phyloP scores from a whole-genome alignment of 345 rosid species.

The Viola odorata region DNA sequence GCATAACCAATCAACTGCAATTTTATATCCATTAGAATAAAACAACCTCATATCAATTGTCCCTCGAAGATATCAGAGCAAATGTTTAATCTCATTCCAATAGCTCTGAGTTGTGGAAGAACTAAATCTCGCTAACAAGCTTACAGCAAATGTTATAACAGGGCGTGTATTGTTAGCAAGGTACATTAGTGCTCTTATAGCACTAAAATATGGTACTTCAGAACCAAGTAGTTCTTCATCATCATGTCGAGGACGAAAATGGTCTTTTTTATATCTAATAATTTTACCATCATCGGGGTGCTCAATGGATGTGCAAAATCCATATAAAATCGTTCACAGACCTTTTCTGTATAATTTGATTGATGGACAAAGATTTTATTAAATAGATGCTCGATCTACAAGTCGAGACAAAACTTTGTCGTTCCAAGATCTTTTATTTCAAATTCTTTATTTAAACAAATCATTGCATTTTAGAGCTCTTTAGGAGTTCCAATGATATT shows the following conservation, averaged over 20 bases:
- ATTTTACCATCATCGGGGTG: too few species aligned
- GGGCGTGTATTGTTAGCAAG: neutral
- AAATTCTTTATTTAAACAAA: too few species aligned
- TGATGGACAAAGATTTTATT: too few species aligned
- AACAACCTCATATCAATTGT: neutral
- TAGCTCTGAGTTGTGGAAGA: neutral
- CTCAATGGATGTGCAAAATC: too few species aligned
- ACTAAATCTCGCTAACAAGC: neutral
- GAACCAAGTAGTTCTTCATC: neutral
- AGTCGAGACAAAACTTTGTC: neutral
- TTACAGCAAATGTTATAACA: neutral
- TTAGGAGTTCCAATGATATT: too few species aligned
- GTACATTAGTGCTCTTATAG: neutral
- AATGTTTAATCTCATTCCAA: neutral
- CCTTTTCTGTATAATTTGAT: neutral
- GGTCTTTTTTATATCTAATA: neutral
- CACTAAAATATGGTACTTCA: conserved; percentile 4
- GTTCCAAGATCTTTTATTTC: too few species aligned
- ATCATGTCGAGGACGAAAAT: neutral
- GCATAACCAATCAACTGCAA: neutral
- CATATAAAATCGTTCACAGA: neutral
- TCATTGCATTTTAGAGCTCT: too few species aligned
- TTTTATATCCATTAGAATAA: neutral
- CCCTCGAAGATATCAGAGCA: neutral
- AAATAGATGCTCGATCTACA: neutral